Base-by-base conservation (phyloP, 2,329 filamentous ascomycete genomes). In the Capronia coronata region DNA sequence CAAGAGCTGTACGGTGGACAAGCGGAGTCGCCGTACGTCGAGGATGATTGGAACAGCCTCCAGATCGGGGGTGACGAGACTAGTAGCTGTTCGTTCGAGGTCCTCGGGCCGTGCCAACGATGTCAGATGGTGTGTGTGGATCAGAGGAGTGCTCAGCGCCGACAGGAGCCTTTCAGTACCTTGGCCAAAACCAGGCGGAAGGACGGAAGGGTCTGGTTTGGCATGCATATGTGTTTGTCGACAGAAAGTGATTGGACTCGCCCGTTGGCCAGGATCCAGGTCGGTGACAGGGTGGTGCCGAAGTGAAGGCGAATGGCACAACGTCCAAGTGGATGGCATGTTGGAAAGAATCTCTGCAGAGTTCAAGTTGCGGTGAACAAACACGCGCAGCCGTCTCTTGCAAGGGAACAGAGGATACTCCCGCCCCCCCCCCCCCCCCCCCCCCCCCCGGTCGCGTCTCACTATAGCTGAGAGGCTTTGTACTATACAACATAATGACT, bases 41-140 rank as follows among this genome's bases (percentile, higher is more conserved):
- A 97, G 68, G 93, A 97, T 59, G 66, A 71, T 4, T 97, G 91
- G 91, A 72, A 71, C 10, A 74, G 68, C 13, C 61, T 95, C 34
- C 73, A 69, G 7, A 84, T 96, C 49, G 86, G 84, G 1, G n/a
- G n/a, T n/a, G 50, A 63, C 14, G 29, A 47, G 7, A 21, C 34
- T 4, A 19, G 19, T 4, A 19, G 19, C 21, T 48, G 32, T 34
- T 29, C 13, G 25, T 55, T 74, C 18, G 62, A 84, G 54, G 79
- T 94, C 61, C 70, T 97, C 3, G 91, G 90, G 0, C 79, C 86
- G 2, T 98, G 93, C 62, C 79, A 88, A 52, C 75, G 93, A 51
- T 98, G 93, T 61, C 89, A 95, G 65, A 97, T 98, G 90, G 84
- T 98, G 8, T 96, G 91, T 64, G 80, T 97, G 39, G 83, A 98